Percentiles rank a stretch among this genome's conserved stretches.
These are phyloP conservation scores for Vicia villosa DNA, from an alignment of 306 rosid species.

Conservation along the genomic window DNA sequence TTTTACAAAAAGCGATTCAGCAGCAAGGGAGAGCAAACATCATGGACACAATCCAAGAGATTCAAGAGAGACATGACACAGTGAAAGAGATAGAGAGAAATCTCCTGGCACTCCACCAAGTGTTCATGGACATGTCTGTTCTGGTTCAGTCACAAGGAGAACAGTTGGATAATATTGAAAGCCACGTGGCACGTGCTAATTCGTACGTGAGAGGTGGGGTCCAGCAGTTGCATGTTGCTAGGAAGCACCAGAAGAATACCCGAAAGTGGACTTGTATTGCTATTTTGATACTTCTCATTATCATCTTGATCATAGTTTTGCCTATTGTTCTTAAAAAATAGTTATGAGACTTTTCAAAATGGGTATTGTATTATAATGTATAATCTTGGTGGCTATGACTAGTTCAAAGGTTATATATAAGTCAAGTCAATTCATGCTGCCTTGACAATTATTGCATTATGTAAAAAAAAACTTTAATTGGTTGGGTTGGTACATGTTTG, in stretches of 20 bases:
- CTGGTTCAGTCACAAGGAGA: constrained; percentile 84
- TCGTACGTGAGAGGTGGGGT: constrained; percentile 71
- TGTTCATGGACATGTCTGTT: constrained; percentile 94
- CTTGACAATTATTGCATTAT: constrained; percentile 22
- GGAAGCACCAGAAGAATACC: constrained; percentile 57
- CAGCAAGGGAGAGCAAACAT: constrained; percentile 80
- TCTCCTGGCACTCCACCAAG: constrained; percentile 83
- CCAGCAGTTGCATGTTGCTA: constrained; percentile 58
- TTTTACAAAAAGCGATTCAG: constrained; percentile 81
- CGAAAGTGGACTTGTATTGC: constrained; percentile 64
- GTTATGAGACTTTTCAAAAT: constrained; percentile 3
- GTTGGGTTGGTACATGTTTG: constrained; percentile 24
- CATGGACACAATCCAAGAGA: constrained; percentile 79
- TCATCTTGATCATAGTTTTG: constrained; percentile 57
- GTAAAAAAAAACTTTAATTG: neutral
- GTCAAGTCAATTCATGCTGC: constrained; percentile 43
- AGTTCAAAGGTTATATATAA: constrained; percentile 15
- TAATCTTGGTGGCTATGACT: constrained; percentile 28
- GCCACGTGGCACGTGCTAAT: constrained; percentile 72
- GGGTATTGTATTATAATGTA: neutral
- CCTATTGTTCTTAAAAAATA: constrained; percentile 39
- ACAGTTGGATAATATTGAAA: constrained; percentile 83
- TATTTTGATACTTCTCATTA: constrained; percentile 55
- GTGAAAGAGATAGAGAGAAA: constrained; percentile 83
- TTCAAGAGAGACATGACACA: constrained; percentile 85